Evolutionary conservation across 2,329 filamentous ascomycete species (phyloP), one percentile per base, ranked within the genome.

Genomic region (Talaromyces sp.): DNA sequence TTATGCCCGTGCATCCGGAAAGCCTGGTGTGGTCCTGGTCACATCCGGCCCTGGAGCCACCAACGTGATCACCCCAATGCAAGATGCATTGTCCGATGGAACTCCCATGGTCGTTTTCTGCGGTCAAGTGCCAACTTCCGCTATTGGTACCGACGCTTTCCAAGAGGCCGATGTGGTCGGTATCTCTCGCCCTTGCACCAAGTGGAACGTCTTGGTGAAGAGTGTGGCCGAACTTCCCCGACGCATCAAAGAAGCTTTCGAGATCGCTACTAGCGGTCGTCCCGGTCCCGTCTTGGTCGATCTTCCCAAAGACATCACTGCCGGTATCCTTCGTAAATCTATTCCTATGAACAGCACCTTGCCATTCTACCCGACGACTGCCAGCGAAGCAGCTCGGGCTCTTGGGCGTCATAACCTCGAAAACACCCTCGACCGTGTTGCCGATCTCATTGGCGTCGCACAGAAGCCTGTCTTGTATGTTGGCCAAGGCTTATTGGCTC

Each of bases 201-300:
- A 98, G 83, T 99, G 95, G 95, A 98, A 98, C 73, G 92, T 96
- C 67, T 96, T 98, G 93, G 92, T 97, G 58, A 97, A 96, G 85
- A 94, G 90, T 77, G 89, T 97, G 63, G 93, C 92, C 60, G 95
- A 99, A 80, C 85, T 99, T 64, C 95, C 95, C 60, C 88, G 91
- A 73, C 87, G 94, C 69, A 98, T 98, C 75, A 97, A 97, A 78
- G 95, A 98, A 82, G 95, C 95, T 58, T 98, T 98, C 75, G 93
- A 98, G 81, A 98, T 98, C 75, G 95, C 95, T 47, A 98, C 92
- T 49, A 95, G 90, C 73, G 95, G 95, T 67, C 88, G 95, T 58
- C 95, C 95, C 15, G 95, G 95, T 27, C 95, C 95, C 33, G 95
- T 98, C 41, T 87, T 99, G 68, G 93, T 99, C 68, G 95, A 99